Percentiles rank a stretch among this genome's conserved stretches.
These are phyloP conservation scores for Blastocrithidia nonstop DNA, from an alignment of 208 protist genomes.

Conservation along the genomic window DNA sequence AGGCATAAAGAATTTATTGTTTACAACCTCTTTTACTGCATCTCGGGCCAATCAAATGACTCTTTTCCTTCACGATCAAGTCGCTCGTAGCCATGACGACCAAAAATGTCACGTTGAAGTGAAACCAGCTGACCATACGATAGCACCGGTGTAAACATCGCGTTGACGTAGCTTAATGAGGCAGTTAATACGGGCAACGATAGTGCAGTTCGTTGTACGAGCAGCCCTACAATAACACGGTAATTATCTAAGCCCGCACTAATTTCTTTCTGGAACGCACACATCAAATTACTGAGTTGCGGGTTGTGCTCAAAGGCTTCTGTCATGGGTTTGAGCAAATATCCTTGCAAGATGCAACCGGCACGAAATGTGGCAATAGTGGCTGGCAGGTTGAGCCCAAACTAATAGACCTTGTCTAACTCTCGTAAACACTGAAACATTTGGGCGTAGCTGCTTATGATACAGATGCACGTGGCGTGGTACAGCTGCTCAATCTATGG, in stretches of 20 bases:
- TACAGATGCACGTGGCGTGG: slow-evolving; percentile 59
- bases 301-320: slow-evolving; percentile 77
- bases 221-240: slow-evolving; percentile 36
- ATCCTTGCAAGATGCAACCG: slow-evolving; percentile 82
- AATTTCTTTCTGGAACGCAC: slow-evolving; percentile 77
- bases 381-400: slow-evolving; percentile 75
- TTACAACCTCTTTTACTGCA: slow-evolving; percentile 38
- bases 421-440: slow-evolving; percentile 87
- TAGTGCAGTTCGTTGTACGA: slow-evolving; percentile 33
- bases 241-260: slow-evolving; percentile 37
- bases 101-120: slow-evolving; percentile 85
- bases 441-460: slow-evolving; percentile 84
- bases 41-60: slow-evolving; percentile 60
- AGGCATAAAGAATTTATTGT: too few species aligned
- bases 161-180: slow-evolving; percentile 73
- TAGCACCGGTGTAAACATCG: slow-evolving; percentile 63
- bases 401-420: slow-evolving; percentile 77
- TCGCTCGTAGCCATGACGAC: slow-evolving; percentile 81
- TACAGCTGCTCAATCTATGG: slow-evolving; percentile 59
- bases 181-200: slow-evolving; percentile 61
- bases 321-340: slow-evolving; percentile 79
- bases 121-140: slow-evolving; percentile 81
- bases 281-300: slow-evolving; percentile 73
- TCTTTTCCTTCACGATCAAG: slow-evolving; percentile 70
- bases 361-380: slow-evolving; percentile 86